These are phyloP conservation scores for Linanthus parryae DNA, from an alignment of 148 eudicot genomes.

Conservation along the genomic window DNA sequence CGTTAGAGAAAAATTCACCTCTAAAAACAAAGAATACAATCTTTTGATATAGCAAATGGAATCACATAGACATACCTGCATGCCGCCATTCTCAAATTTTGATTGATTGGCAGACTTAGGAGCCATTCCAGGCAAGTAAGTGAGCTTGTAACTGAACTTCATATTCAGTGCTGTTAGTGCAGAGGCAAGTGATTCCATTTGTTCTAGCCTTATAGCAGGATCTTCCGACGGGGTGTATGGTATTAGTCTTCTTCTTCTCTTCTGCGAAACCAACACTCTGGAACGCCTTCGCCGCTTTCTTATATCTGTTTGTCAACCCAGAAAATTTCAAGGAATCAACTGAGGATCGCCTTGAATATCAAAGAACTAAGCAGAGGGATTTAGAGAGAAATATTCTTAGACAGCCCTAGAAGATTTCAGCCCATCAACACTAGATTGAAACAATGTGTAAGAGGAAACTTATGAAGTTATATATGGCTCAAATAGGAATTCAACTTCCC, in stretches of 20 bases:
- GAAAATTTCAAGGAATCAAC: neutral
- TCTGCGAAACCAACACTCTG: conserved; percentile 48
- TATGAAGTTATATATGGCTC: too few species aligned
- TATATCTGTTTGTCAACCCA: conserved; percentile 30
- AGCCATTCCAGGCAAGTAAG: conserved; percentile 71
- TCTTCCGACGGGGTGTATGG: conserved; percentile 66
- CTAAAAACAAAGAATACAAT: neutral
- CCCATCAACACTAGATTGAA: too few species aligned
- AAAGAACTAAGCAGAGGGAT: too few species aligned
- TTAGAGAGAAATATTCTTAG: too few species aligned
- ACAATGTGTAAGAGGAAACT: too few species aligned
- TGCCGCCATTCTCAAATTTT: conserved; percentile 69
- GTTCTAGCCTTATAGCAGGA: conserved; percentile 47
- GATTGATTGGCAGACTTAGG: conserved; percentile 82
- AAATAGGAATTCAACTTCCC: too few species aligned
- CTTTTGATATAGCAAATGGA: neutral
- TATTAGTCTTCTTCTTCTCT: conserved; percentile 66
- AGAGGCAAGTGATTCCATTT: conserved; percentile 78
- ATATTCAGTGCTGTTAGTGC: conserved; percentile 57
- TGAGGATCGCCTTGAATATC: too few species aligned
- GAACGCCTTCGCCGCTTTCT: conserved; percentile 73
- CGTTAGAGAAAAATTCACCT: neutral
- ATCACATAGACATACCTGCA: conserved; percentile 53
- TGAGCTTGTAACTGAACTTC: conserved; percentile 66
- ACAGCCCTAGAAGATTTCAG: too few species aligned